Conservation (phyloP, 768 basidiomycete genomes). For the Steccherinum ochraceum region DNA sequence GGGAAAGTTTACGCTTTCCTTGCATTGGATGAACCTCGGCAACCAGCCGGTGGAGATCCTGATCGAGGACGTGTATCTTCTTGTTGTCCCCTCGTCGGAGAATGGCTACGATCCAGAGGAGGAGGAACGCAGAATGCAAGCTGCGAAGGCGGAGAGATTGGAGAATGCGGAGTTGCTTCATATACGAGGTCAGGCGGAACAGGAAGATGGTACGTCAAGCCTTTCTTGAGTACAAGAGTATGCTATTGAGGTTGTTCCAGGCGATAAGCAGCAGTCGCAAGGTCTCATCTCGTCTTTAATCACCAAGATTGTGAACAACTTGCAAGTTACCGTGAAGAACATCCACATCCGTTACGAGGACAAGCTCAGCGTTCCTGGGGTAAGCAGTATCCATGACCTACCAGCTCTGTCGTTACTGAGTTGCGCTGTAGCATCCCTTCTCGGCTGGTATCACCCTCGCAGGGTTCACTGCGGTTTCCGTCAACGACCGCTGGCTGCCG, state of each 20-base stretch:
- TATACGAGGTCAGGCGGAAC: slow-evolving; percentile 51
- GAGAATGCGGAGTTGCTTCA: slow-evolving; percentile 83
- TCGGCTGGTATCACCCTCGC: slow-evolving; percentile 86
- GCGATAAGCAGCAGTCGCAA: slow-evolving; percentile 74
- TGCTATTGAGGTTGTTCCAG: slow-evolving; percentile 20
- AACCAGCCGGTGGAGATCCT: slow-evolving; percentile 87
- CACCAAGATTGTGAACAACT: slow-evolving; percentile 88
- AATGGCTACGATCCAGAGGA: slow-evolving; percentile 71
- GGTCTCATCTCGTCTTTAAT: slow-evolving; percentile 78
- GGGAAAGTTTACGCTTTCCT: slow-evolving; percentile 77
- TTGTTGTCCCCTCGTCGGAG: slow-evolving; percentile 78
- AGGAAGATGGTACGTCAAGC: slow-evolving; percentile 35
- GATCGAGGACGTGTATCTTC: slow-evolving; percentile 91
- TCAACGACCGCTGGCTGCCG: slow-evolving; percentile 81
- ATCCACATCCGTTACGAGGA: slow-evolving; percentile 98
- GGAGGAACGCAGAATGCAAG: slow-evolving; percentile 76
- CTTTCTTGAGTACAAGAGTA: neutral
- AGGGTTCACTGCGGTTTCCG: slow-evolving; percentile 84
- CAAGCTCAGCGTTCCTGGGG: slow-evolving; percentile 86
- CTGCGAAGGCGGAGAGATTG: slow-evolving; percentile 83
- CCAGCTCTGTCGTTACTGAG: neutral
- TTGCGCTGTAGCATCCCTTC: slow-evolving; percentile 72
- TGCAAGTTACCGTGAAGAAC: slow-evolving; percentile 93
- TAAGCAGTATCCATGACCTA: slow-evolving; percentile 31
- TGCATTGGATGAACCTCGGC: slow-evolving; percentile 86